Evolutionary conservation across 2,329 filamentous ascomycete genomes (phyloP).

Genomic region (Grosmannia huntii): DNA sequence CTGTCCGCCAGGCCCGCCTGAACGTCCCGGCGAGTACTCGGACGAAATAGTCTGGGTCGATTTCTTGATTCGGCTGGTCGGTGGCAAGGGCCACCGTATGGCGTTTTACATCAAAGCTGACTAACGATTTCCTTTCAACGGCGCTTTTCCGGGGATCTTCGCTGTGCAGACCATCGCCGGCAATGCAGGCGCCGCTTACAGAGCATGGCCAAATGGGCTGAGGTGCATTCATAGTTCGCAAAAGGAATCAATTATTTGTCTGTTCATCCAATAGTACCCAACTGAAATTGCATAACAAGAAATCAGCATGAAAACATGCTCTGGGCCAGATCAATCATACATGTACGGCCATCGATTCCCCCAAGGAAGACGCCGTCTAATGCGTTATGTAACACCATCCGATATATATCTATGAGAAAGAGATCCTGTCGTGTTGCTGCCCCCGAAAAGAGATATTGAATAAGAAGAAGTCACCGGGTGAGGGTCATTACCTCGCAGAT

Average conservation of each 20-base stretch:
- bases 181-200: no score
- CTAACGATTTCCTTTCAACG: neutral
- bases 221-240: no score
- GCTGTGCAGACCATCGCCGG: no score
- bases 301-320: no score
- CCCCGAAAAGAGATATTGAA: neutral
- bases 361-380: neutral
- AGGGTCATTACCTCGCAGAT: neutral
- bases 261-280: no score
- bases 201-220: no score
- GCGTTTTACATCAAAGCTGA: constrained; percentile 4
- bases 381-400: neutral
- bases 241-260: no score
- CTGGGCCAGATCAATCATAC: neutral
- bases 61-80: constrained; percentile 4
- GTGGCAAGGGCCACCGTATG: constrained; percentile 7
- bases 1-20: neutral
- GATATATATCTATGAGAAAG: neutral
- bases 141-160: no score
- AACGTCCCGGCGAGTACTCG: constrained; percentile 2
- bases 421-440: neutral
- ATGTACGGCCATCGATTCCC: neutral
- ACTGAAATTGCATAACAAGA: no score
- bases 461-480: neutral
- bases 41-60: constrained; percentile 9